Evolutionary conservation across 495 filamentous ascomycete species (phyloP).

Genomic region (Penicillium cinerascens): DNA sequence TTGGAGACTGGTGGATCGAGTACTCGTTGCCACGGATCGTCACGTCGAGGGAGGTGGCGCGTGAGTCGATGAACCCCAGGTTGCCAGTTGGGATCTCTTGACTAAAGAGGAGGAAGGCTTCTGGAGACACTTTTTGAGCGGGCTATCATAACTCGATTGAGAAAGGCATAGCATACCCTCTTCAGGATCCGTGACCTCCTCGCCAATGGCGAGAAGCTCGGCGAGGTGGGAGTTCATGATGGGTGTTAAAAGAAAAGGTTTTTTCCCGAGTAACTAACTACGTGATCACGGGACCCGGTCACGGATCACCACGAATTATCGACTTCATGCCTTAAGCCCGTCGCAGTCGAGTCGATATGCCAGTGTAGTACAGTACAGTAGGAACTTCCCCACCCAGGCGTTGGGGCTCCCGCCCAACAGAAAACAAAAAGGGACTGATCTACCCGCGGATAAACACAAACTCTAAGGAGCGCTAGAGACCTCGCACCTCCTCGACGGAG

Average conservation of each 20-base stretch:
- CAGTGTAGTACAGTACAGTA: background rate
- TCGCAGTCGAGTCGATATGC: background rate
- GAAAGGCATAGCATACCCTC: slow-evolving; percentile 53
- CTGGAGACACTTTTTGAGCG: slow-evolving; percentile 40
- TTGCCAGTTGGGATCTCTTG: slow-evolving; percentile 69
- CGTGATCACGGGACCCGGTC: background rate
- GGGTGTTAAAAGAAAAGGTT: background rate
- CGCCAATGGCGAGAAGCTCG: slow-evolving; percentile 22
- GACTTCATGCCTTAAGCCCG: background rate
- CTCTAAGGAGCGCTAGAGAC: too few relatives aligned
- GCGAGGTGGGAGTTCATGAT: slow-evolving; percentile 8
- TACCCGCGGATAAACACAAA: slow-evolving; percentile 10
- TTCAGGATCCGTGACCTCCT: slow-evolving; percentile 54
- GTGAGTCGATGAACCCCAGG: slow-evolving; percentile 80
- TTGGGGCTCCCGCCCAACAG: slow-evolving; percentile 14
- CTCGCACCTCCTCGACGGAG: too few relatives aligned
- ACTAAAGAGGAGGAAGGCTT: slow-evolving; percentile 83
- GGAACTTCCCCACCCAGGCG: slow-evolving; percentile 8
- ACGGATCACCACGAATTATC: slow-evolving; percentile 7
- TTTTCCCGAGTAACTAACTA: background rate
- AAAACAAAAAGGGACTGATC: slow-evolving; percentile 17
- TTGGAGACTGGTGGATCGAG: slow-evolving; percentile 80
- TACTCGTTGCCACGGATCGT: slow-evolving; percentile 67
- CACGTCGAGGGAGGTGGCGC: slow-evolving; percentile 61
- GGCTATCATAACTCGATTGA: background rate